A percentile compares a stretch with the other conserved stretches of the same genome.
Evolutionary conservation across 371 early-diverging fungal species (phyloP).

Genomic region (Rhizomucor pusillus): DNA sequence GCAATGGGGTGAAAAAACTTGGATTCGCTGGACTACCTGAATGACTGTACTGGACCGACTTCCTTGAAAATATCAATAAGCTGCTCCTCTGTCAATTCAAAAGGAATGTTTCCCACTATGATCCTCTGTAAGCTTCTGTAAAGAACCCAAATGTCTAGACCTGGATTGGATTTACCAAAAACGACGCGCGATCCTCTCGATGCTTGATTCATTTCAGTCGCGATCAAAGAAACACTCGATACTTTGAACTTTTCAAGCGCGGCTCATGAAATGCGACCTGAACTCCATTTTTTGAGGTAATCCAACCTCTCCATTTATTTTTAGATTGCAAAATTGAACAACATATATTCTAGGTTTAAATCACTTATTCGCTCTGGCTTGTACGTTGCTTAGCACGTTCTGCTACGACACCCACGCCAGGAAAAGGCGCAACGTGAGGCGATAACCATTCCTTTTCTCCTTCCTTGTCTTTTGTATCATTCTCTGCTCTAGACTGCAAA

Average conservation of each 20-base stretch:
- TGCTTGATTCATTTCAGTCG: slow-evolving; percentile 27
- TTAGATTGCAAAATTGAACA: too few relatives aligned
- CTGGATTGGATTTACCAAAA: slow-evolving; percentile 38
- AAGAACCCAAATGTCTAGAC: not conserved
- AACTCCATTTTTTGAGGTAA: too few relatives aligned
- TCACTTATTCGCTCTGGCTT: too few relatives aligned
- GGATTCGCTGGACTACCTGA: slow-evolving; percentile 51
- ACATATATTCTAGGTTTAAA: too few relatives aligned
- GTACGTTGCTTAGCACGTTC: slow-evolving; percentile 21
- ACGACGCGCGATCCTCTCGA: slow-evolving; percentile 55
- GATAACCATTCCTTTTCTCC: too few relatives aligned
- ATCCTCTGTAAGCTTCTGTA: not conserved
- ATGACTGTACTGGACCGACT: slow-evolving; percentile 81
- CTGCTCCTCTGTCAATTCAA: slow-evolving; percentile 89
- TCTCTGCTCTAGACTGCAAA: not conserved
- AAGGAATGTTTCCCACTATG: slow-evolving; percentile 83
- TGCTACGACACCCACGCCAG: slow-evolving; percentile 24
- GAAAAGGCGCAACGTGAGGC: slow-evolving; percentile 11
- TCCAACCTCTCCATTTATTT: too few relatives aligned
- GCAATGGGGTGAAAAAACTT: not conserved
- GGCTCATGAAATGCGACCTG: too few relatives aligned
- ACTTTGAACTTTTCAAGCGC: too few relatives aligned
- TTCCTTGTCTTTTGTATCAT: not conserved
- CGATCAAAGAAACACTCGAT: too few relatives aligned
- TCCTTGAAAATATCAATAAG: slow-evolving; percentile 86